These are phyloP conservation scores for Malus orientalis DNA, from an alignment of 306 rosid species.

Conservation along the genomic window DNA sequence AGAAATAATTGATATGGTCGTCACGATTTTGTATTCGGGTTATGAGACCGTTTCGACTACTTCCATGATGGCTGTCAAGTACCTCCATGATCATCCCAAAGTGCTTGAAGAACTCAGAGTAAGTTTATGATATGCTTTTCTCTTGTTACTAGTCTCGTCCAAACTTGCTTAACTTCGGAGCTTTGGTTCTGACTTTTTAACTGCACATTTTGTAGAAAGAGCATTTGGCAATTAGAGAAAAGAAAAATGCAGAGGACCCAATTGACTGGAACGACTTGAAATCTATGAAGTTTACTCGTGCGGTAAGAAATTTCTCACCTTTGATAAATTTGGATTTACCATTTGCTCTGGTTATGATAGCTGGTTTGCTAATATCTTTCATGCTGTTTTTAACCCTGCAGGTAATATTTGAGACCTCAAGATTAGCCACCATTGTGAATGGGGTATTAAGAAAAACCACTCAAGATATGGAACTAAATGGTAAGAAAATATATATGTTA, in stretches of 20 bases:
- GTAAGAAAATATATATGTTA: slow-evolving; percentile 21
- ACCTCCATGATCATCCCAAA: slow-evolving; percentile 81
- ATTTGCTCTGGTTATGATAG: neutral
- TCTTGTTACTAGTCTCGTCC: neutral
- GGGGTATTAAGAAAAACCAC: slow-evolving; percentile 94
- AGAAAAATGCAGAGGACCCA: slow-evolving; percentile 61
- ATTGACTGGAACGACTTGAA: slow-evolving; percentile 62
- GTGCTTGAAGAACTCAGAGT: slow-evolving; percentile 89
- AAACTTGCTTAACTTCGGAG: neutral
- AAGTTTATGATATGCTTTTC: slow-evolving; percentile 15
- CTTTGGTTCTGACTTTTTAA: slow-evolving; percentile 5
- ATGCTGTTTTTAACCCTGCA: slow-evolving; percentile 26
- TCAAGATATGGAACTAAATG: slow-evolving; percentile 82
- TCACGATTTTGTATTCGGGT: slow-evolving; percentile 81
- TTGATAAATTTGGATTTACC: neutral
- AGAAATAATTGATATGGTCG: slow-evolving; percentile 75
- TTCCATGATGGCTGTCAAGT: slow-evolving; percentile 97
- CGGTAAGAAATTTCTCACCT: slow-evolving; percentile 43
- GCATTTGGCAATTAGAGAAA: slow-evolving; percentile 72
- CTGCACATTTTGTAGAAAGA: slow-evolving; percentile 45
- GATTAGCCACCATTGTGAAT: slow-evolving; percentile 91
- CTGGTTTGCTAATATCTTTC: neutral
- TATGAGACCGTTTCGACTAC: slow-evolving; percentile 97
- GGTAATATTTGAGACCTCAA: slow-evolving; percentile 98
- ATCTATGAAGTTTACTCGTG: slow-evolving; percentile 87